Base-by-base conservation (phyloP, 192 early-diverging fungal species). In the Coemansia sp. region DNA sequence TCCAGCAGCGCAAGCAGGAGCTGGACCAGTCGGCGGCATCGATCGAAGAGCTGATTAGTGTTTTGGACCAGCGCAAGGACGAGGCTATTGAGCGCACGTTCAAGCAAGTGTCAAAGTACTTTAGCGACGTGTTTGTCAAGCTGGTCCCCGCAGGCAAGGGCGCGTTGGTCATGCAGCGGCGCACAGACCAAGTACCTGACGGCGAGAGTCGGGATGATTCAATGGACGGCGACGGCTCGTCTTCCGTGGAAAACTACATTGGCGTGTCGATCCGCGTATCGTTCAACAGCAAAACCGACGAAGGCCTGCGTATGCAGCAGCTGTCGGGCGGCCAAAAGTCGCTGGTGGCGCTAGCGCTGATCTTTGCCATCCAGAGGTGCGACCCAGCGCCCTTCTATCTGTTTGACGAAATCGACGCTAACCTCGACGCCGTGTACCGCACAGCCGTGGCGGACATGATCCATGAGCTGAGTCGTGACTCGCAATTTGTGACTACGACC, bases 361-460 rank as follows among this genome's bases (percentile, higher is more conserved):
- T 99, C 51, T 99, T 99, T 86, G 94, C 97, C 0, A 99, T 99
- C 70, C 97, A 99, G 80, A 87, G 90, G 68, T 99, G 94, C 82
- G 97, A 99, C 63, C 97, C 96, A 21, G 97, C 97, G 59, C 97
- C 97, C 10, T 99, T 99, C 80, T 99, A 99, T 69, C 85, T 99
- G 64, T 99, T 99, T 89, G 97, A 99, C 86, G 97, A 99, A 82
- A 99, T 99, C 84, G 97, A 99, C 82, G 95, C 97, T 38, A 96
- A 96, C 45, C 84, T 99, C 17, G 97, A 99, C 80, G 92, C 94
- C 11, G 92, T 92, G 66, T 95, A 99, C 75, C 88, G 97, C 32
- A 93, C 93, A 1, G 90, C 94, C 5, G 95, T 99, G 34, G 97
- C 97, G 14, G 87, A 86, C 38, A 98, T 98, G 97, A 92, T 99